phyloP scores from a whole-genome alignment of 768 basidiomycete species.

The Hericium rajendrae region DNA sequence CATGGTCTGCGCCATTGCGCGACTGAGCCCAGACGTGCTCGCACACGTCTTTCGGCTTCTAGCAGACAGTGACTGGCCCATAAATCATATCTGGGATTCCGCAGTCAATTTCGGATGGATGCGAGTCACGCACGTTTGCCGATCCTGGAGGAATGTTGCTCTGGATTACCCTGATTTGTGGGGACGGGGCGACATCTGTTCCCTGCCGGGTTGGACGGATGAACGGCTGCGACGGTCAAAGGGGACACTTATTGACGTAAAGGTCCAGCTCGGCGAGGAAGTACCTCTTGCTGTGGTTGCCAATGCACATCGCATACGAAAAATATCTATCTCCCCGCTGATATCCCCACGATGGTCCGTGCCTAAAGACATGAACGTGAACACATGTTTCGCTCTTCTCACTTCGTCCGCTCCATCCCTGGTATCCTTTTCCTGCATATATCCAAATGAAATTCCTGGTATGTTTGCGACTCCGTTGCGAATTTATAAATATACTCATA shows the following conservation, averaged over 20 bases:
- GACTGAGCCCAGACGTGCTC: neutral
- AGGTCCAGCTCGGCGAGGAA: neutral
- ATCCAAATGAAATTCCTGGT: too few species aligned
- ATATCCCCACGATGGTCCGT: too few species aligned
- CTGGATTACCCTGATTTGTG: neutral
- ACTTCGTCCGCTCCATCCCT: neutral
- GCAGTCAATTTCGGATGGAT: too few species aligned
- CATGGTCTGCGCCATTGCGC: neutral
- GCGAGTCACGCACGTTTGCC: neutral
- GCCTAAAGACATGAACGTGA: too few species aligned
- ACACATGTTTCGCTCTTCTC: too few species aligned
- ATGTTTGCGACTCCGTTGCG: neutral
- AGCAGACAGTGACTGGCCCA: neutral
- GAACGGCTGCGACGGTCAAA: neutral
- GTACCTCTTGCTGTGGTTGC: neutral
- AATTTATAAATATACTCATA: neutral
- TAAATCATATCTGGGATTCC: too few species aligned
- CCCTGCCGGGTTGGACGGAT: neutral
- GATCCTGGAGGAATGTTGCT: neutral
- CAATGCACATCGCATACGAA: too few species aligned
- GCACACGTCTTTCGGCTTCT: neutral
- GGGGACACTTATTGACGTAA: neutral
- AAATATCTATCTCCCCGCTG: neutral
- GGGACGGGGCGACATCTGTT: neutral
- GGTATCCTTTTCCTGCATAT: neutral